Evolutionary conservation across 352 stramenopile species (phyloP).

Genomic region (Pythium pyrilobum): DNA sequence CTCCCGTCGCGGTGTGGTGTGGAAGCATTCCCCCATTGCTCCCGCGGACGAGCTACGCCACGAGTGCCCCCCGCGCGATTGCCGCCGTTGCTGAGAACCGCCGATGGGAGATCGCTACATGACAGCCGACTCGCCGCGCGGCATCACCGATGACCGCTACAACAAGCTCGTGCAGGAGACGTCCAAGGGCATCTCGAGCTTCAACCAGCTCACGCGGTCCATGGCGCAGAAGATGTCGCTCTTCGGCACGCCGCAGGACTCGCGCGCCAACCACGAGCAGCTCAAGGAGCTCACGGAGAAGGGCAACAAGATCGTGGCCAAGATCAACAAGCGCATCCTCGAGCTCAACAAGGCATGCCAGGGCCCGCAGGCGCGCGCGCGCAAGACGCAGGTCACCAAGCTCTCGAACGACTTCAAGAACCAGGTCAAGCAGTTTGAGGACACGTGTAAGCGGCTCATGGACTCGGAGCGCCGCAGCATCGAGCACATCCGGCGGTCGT

Average conservation of each 20-base stretch:
- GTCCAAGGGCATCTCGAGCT: constrained; percentile 82
- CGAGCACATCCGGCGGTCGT: constrained; percentile 77
- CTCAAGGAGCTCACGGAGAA: constrained; percentile 81
- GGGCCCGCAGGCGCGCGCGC: constrained; percentile 36
- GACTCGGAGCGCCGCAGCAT: constrained; percentile 71
- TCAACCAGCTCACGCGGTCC: constrained; percentile 79
- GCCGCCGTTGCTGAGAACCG: neutral
- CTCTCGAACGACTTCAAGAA: constrained; percentile 84
- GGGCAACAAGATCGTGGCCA: constrained; percentile 73
- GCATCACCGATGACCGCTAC: constrained; percentile 58
- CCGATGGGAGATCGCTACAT: constrained; percentile 68
- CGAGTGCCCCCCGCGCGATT: too few species aligned
- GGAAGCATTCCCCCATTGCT: too few species aligned
- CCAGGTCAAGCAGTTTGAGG: constrained; percentile 68
- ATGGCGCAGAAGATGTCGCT: constrained; percentile 87
- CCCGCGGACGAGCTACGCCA: too few species aligned
- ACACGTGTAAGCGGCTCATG: constrained; percentile 62
- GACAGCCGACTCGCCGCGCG: constrained; percentile 50
- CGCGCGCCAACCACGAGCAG: constrained; percentile 72
- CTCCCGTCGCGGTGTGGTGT: too few species aligned
- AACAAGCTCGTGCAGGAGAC: constrained; percentile 74
- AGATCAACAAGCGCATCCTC: constrained; percentile 72
- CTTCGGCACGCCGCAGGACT: constrained; percentile 80
- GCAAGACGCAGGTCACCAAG: constrained; percentile 74
- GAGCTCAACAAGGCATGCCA: constrained; percentile 60